phyloP scores from a whole-genome alignment of 345 rosid genomes.

The Corchorus olitorius region DNA sequence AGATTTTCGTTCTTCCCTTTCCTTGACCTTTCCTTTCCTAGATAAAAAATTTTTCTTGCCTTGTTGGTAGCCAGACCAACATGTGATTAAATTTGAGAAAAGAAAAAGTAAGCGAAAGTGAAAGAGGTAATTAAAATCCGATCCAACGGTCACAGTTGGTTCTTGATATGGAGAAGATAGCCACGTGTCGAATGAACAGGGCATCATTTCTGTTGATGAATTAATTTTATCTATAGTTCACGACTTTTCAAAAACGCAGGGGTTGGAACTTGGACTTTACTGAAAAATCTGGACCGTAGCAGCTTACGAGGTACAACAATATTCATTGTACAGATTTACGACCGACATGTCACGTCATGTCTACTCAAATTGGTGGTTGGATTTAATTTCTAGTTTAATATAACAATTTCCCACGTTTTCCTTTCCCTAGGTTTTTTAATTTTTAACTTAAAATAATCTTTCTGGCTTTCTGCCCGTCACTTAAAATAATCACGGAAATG shows the following conservation, averaged over 20 bases:
- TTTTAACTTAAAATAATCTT: too few species aligned
- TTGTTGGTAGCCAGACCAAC: not conserved
- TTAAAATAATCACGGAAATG: too few species aligned
- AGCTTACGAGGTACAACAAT: not conserved
- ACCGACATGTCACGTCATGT: not conserved
- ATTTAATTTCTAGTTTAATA: not conserved
- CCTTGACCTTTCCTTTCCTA: not conserved
- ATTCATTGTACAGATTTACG: not conserved
- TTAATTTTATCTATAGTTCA: not conserved
- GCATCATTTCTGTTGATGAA: not conserved
- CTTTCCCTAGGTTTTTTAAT: not conserved
- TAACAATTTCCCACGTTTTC: not conserved
- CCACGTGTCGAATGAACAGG: not conserved
- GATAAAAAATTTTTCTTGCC: not conserved
- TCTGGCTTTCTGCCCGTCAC: too few species aligned
- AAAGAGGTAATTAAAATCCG: not conserved
- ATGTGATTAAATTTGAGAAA: not conserved
- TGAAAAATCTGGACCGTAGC: not conserved
- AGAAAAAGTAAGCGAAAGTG: not conserved
- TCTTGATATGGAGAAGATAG: not conserved
- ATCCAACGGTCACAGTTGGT: slow-evolving; percentile 5
- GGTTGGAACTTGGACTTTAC: not conserved
- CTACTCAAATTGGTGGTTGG: not conserved
- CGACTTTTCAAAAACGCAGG: not conserved
- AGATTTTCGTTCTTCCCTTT: slow-evolving; percentile 1